A percentile compares a stretch with the other conserved stretches of the same genome.
These are phyloP conservation scores for Protomyces lactucae-debilis DNA, from an alignment of 1,139 yeast species.

Conservation along the genomic window DNA sequence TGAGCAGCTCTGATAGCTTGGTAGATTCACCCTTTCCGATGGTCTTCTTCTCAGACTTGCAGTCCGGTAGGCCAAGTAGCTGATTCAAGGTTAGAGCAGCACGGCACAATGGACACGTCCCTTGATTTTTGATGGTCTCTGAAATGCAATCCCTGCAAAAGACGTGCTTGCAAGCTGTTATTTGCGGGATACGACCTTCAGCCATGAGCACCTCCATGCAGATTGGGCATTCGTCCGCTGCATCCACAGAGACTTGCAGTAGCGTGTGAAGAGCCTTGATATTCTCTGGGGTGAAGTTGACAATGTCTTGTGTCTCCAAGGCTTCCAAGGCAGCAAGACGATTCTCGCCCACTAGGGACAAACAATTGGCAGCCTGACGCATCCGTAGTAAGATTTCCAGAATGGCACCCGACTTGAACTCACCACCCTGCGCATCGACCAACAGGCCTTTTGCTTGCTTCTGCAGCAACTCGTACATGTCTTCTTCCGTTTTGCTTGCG, in stretches of 20 bases:
- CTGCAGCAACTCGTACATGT: slow-evolving; percentile 69
- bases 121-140: slow-evolving; percentile 4
- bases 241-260: slow-evolving; percentile 30
- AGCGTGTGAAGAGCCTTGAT: slow-evolving; percentile 27
- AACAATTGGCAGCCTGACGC: slow-evolving; percentile 85
- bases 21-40: not conserved
- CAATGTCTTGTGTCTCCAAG: slow-evolving; percentile 15
- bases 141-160: slow-evolving; percentile 30
- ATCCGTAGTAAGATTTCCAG: slow-evolving; percentile 76
- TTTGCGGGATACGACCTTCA: slow-evolving; percentile 23
- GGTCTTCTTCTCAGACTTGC: not conserved
- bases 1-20: slow-evolving; percentile 5
- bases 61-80: slow-evolving; percentile 2
- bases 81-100: not conserved
- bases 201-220: slow-evolving; percentile 30
- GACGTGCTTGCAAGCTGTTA: slow-evolving; percentile 32
- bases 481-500: slow-evolving; percentile 61
- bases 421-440: slow-evolving; percentile 56
- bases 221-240: slow-evolving; percentile 31
- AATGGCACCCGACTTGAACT: slow-evolving; percentile 70
- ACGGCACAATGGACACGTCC: slow-evolving; percentile 17
- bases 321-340: slow-evolving; percentile 22
- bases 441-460: slow-evolving; percentile 63
- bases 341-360: slow-evolving; percentile 38
- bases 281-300: slow-evolving; percentile 29